Evolutionary conservation across 23 red algal species (phyloP), one percentile per base, ranked within the genome.

Genomic region (Agarophyton chilense): DNA sequence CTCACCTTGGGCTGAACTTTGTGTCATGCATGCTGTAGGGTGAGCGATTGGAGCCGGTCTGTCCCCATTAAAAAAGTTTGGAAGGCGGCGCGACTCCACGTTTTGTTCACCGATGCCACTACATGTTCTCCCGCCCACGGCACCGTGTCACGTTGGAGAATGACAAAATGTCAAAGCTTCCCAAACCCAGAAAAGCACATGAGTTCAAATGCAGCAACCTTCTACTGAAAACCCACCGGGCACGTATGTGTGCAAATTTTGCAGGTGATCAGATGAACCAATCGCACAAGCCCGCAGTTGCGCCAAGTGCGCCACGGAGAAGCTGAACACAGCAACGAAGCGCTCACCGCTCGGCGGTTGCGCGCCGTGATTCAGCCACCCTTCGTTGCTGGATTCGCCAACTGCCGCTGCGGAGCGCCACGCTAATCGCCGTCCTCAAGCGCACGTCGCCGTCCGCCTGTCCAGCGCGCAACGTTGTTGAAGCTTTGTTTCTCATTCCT

Each of bases 331-430:
- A 14, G 31, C 14, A 26, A 25, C 22, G 21, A 29, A 1, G 31
- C 60, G 60, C 31, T 25, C 60, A 65, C 8, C 31, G 56, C 56
- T 7, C 56, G 60, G 21, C 60, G 31, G 60, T 36, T 18, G 31
- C 68, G 68, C 68, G 68, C 68, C 68, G 68, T 74, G 68, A 74
- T 74, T 74, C 68, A 74, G 68, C 68, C 43, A 74, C 19, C 25
- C n/a, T n/a, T n/a, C 60, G 60, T 14, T 14, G 31, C 56, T 25
- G 22, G 9, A 61, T 72, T 40, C 2, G n/a, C 34, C 26, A 32
- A 72, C 65, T 28, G 65, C n/a, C 35, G 0, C 35, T 3, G 3
- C 18, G 7, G 22, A 6, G 19, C 41, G 68, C 68, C 68, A 74
- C 68, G 68, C 68, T 74, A 8, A 25, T 8, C 68, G 43, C 68